These are phyloP conservation scores for Neonectria faginata DNA, from an alignment of 2,329 filamentous ascomycete species.

Conservation along the genomic window DNA sequence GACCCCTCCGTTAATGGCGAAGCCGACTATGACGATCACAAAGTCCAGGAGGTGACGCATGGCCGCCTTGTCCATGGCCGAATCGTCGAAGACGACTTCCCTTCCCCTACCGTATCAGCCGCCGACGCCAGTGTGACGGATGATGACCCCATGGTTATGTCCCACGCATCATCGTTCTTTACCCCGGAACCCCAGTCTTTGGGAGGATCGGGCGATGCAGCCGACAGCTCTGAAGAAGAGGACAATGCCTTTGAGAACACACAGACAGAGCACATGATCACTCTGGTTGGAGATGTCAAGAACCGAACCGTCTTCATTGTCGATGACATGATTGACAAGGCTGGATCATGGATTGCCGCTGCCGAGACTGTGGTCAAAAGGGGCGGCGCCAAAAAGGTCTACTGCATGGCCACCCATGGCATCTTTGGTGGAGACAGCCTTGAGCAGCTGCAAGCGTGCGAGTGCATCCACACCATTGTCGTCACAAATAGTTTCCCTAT, in stretches of 20 bases:
- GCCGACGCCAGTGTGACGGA: conserved; percentile 73
- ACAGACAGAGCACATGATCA: conserved; percentile 92
- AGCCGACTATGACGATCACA: conserved; percentile 78
- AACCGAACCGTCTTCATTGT: conserved; percentile 92
- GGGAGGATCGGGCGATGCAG: conserved; percentile 86
- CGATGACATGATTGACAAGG: conserved; percentile 99
- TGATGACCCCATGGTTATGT: conserved; percentile 86
- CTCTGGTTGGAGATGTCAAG: conserved; percentile 93
- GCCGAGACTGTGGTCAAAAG: conserved; percentile 96
- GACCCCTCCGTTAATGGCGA: conserved; percentile 48
- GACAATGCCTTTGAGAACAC: conserved; percentile 87
- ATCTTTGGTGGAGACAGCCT: conserved; percentile 92
- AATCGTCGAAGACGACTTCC: conserved; percentile 93
- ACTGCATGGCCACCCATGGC: conserved; percentile 97
- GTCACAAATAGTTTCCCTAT: conserved; percentile 99
- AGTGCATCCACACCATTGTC: conserved; percentile 92
- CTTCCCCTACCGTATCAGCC: conserved; percentile 79
- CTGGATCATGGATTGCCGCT: conserved; percentile 95
- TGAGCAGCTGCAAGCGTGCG: conserved; percentile 89
- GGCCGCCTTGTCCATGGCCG: conserved; percentile 93
- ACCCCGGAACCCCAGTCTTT: conserved; percentile 75
- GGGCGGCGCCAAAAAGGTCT: conserved; percentile 91
- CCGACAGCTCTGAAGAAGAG: conserved; percentile 88
- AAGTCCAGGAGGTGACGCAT: conserved; percentile 89
- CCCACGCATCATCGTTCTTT: conserved; percentile 84